Conservation (phyloP, 345 rosid species). For the Ceriops decandra region DNA sequence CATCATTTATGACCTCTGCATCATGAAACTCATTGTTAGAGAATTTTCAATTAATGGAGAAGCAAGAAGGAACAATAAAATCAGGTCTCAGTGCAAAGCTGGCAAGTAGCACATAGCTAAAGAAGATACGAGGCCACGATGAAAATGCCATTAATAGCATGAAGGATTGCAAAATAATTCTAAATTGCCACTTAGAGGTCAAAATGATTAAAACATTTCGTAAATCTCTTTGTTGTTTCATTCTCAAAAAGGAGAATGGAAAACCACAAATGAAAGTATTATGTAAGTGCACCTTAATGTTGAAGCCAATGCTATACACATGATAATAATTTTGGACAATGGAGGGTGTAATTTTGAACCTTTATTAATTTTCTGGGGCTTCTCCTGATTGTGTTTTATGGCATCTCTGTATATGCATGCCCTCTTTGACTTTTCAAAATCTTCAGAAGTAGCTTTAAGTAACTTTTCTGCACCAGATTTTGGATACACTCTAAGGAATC, state of each 20-base stretch:
- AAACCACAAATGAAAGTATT: neutral
- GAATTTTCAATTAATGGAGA: constrained; percentile 1
- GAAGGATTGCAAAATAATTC: no score
- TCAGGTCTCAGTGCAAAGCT: no score
- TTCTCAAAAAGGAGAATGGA: no score
- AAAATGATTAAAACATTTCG: no score
- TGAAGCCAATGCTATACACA: no score
- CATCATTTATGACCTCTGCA: constrained; percentile 32
- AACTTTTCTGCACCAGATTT: constrained; percentile 63
- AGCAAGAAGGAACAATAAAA: neutral
- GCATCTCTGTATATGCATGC: constrained; percentile 40
- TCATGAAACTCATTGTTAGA: constrained; percentile 3
- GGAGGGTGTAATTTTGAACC: constrained; percentile 25
- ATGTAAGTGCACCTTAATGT: neutral
- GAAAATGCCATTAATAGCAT: no score
- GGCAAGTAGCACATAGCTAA: no score
- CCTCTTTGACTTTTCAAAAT: constrained; percentile 76
- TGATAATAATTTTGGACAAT: no score
- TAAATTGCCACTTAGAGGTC: no score
- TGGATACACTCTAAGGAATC: constrained; percentile 75
- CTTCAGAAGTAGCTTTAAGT: constrained; percentile 57
- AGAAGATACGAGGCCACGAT: no score
- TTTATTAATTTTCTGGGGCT: constrained; percentile 37
- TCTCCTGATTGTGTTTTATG: constrained; percentile 41
- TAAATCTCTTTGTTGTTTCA: no score